Conservation (phyloP, 169 alveolate genomes). For the Theileria equi region DNA sequence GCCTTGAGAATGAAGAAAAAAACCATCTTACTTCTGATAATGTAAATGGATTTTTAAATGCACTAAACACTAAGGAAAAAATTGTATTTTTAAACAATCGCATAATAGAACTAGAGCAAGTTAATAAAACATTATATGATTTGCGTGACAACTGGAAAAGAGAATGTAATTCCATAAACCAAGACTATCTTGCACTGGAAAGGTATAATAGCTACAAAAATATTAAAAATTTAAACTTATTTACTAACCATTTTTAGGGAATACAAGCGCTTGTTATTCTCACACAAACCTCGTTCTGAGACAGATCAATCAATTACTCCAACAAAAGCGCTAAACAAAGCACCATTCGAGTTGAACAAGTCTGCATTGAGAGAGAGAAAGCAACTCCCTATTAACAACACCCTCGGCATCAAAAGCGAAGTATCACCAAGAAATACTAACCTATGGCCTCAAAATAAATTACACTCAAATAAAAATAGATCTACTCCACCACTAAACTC, state of each 20-base stretch:
- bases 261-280: neutral
- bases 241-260: conserved; percentile 14
- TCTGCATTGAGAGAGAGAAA: neutral
- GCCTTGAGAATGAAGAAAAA: conserved; percentile 5
- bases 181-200: conserved; percentile 7
- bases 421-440: too few relatives aligned
- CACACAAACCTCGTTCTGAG: neutral
- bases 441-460: too few relatives aligned
- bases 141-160: conserved; percentile 26
- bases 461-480: too few relatives aligned
- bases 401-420: too few relatives aligned
- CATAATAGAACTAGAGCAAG: conserved; percentile 30
- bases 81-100: conserved; percentile 30
- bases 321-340: neutral
- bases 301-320: conserved; percentile 10
- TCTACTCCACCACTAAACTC: too few relatives aligned
- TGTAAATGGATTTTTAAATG: neutral
- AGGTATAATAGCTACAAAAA: too few relatives aligned
- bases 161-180: conserved; percentile 25
- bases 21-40: neutral
- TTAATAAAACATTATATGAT: conserved; percentile 11
- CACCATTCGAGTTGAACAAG: neutral
- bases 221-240: neutral
- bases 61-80: conserved; percentile 15
- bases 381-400: neutral